These are phyloP conservation scores for Colletotrichum sp. DNA, from an alignment of 2,329 filamentous ascomycete species.

Conservation along the genomic window DNA sequence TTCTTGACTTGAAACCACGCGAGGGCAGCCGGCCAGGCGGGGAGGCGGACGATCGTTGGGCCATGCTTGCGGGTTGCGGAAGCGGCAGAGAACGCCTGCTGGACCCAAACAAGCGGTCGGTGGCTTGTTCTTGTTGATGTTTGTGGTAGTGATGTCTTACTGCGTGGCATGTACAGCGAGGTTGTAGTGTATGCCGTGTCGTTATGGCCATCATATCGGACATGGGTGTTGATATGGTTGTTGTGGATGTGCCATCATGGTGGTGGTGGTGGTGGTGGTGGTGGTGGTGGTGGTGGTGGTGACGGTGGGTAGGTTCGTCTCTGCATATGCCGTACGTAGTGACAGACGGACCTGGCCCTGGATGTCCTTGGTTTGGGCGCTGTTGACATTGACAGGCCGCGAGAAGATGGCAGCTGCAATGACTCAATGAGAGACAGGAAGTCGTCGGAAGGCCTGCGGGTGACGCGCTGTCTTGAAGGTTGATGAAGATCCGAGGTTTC, in stretches of 20 bases:
- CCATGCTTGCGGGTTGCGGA: neutral
- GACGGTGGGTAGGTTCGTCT: neutral
- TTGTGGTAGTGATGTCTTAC: neutral
- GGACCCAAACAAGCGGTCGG: neutral
- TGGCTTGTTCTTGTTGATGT: neutral
- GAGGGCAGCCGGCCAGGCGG: neutral
- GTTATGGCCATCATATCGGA: neutral
- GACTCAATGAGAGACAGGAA: conserved; percentile 11
- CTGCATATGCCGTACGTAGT: neutral
- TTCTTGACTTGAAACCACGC: neutral
- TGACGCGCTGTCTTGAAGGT: neutral
- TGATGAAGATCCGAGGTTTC: conserved; percentile 16
- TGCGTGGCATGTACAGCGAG: neutral
- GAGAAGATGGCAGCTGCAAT: neutral
- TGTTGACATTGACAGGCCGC: neutral
- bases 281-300: neutral
- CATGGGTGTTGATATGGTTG: neutral
- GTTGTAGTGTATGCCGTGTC: neutral
- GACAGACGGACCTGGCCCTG: neutral
- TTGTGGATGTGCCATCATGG: neutral
- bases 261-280: neutral
- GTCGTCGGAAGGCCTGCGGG: neutral
- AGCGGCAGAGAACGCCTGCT: neutral
- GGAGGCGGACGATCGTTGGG: neutral
- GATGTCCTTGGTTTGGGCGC: neutral